Percentiles rank a stretch among this genome's conserved stretches.
Evolutionary conservation across 805 yeast species (phyloP).

Genomic region (Diddensiella caesifluorescens): DNA sequence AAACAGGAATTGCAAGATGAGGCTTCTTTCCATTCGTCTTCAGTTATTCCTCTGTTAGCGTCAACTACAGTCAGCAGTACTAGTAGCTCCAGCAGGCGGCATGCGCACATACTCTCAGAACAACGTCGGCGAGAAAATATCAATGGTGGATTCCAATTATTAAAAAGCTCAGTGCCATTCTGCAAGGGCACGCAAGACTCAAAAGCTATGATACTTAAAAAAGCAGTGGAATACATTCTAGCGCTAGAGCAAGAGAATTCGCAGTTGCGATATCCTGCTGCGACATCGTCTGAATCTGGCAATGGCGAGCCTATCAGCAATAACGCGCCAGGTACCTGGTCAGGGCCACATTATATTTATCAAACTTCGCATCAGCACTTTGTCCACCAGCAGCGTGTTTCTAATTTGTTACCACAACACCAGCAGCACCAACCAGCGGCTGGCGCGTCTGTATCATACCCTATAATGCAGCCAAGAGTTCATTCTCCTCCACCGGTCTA

Average conservation of each 20-base stretch:
- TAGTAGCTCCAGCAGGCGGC: constrained; percentile 27
- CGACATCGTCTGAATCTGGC: no score
- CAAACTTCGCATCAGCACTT: no score
- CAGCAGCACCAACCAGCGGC: no score
- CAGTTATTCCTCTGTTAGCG: constrained; percentile 21
- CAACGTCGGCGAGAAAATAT: constrained; percentile 43
- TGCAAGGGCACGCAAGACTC: constrained; percentile 40
- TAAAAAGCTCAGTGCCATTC: constrained; percentile 38
- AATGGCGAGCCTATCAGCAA: no score
- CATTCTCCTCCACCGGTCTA: no score
- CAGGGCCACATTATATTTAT: no score
- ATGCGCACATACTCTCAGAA: constrained; percentile 43
- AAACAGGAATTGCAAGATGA: constrained; percentile 43
- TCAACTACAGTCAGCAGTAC: constrained; percentile 24
- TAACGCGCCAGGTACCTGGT: no score
- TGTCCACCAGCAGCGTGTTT: no score
- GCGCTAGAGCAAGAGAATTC: constrained; percentile 31
- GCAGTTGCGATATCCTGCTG: constrained; percentile 11
- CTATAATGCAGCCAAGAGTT: no score
- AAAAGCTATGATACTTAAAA: constrained; percentile 41
- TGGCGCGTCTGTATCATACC: no score
- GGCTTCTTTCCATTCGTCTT: no score
- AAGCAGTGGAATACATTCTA: constrained; percentile 41
- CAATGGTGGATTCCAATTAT: constrained; percentile 41
- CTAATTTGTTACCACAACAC: no score